Evolutionary conservation across 2,329 filamentous ascomycete species (phyloP).

Genomic region (Colletotrichum orchidophilum): DNA sequence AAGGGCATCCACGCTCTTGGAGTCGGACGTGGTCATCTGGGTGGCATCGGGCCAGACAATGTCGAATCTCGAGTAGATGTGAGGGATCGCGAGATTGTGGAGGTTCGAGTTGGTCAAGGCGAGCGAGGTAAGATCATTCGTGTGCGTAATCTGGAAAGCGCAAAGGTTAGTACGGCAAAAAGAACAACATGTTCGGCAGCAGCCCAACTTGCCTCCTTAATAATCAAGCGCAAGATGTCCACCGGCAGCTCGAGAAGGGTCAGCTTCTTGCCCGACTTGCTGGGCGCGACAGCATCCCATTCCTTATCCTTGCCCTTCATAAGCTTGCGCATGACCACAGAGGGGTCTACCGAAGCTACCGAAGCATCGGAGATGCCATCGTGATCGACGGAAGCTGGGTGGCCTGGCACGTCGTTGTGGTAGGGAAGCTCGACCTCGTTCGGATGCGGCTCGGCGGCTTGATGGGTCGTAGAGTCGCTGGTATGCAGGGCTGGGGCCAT

Average conservation of each 20-base stretch:
- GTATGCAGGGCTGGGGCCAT: constrained; percentile 33
- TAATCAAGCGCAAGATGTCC: constrained; percentile 80
- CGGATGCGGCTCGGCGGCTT: constrained; percentile 27
- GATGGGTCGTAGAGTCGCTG: constrained; percentile 23
- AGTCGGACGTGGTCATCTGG: constrained; percentile 68
- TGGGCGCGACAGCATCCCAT: constrained; percentile 69
- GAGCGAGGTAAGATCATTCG: constrained; percentile 82
- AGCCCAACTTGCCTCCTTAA: constrained; percentile 71
- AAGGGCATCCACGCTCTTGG: constrained; percentile 81
- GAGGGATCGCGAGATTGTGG: constrained; percentile 77
- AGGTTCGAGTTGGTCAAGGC: constrained; percentile 82
- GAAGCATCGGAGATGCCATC: constrained; percentile 22
- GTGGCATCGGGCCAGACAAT: constrained; percentile 84
- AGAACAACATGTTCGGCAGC: constrained; percentile 10
- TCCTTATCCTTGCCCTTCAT: constrained; percentile 71
- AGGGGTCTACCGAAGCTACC: constrained; percentile 35
- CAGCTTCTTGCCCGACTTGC: constrained; percentile 46
- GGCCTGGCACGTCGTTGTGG: constrained; percentile 3
- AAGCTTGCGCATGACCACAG: constrained; percentile 44
- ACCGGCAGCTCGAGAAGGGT: constrained; percentile 79
- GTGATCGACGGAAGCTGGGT: not conserved
- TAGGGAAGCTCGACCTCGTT: constrained; percentile 12
- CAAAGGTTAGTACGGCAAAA: constrained; percentile 23
- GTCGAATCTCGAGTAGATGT: constrained; percentile 86
- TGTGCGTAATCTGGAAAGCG: constrained; percentile 73